Evolutionary conservation across 331 rosid genomes (phyloP).

Genomic region (Stylosanthes scabra): DNA sequence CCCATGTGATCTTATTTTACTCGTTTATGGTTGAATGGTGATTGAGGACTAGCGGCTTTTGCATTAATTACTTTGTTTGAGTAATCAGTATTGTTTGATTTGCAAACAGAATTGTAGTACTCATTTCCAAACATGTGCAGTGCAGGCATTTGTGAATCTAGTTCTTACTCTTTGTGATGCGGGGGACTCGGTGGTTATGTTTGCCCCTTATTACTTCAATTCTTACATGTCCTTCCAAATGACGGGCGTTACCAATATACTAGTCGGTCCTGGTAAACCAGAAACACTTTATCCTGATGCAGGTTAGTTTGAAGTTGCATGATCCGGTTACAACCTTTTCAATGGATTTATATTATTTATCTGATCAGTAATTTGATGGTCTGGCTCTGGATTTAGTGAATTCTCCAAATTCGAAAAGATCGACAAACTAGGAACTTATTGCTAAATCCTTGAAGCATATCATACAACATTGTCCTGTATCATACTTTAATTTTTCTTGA

Average conservation of each 20-base stretch:
- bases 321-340: constrained; percentile 5
- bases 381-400: neutral
- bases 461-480: neutral
- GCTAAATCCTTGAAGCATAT: constrained; percentile 15
- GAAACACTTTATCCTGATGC: constrained; percentile 89
- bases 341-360: neutral
- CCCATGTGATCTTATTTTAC: neutral
- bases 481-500: constrained; percentile 20
- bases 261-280: constrained; percentile 83
- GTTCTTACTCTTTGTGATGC: constrained; percentile 95
- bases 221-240: constrained; percentile 98
- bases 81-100: neutral
- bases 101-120: constrained; percentile 9
- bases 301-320: constrained; percentile 52
- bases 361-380: neutral
- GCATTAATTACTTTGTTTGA: neutral
- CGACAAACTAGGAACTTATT: constrained; percentile 6
- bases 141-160: constrained; percentile 97
- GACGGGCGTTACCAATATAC: constrained; percentile 91
- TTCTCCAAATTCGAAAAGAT: neutral
- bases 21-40: no score
- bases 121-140: constrained; percentile 40
- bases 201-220: constrained; percentile 99
- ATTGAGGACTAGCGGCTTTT: neutral
- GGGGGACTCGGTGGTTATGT: constrained; percentile 95